Conservation (phyloP, 129 eudicot genomes). For the Chrysanthemum makinoi region DNA sequence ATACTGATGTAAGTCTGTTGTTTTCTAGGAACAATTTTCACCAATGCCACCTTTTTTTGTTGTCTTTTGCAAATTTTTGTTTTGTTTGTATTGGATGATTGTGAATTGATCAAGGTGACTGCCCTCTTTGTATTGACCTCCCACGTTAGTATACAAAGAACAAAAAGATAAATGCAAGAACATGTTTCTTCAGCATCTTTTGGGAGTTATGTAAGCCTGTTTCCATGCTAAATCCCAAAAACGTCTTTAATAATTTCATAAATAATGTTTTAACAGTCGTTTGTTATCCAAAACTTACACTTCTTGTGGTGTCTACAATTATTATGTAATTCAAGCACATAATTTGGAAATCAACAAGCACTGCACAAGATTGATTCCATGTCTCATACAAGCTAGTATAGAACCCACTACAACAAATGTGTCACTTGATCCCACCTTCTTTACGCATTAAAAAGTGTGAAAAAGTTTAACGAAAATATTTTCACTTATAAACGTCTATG, state of each 20-base stretch:
- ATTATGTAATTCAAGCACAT: too few species aligned
- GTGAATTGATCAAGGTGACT: neutral
- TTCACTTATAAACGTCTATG: too few species aligned
- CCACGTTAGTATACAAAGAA: neutral
- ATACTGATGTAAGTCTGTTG: neutral
- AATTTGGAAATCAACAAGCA: neutral
- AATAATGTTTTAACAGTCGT: neutral
- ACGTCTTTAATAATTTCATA: neutral
- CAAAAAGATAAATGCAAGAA: neutral
- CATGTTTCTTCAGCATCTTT: neutral
- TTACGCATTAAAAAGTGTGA: too few species aligned
- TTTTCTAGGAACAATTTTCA: neutral
- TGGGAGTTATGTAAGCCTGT: neutral
- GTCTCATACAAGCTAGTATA: too few species aligned
- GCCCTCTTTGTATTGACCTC: neutral
- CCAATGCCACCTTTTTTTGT: neutral
- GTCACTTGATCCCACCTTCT: too few species aligned
- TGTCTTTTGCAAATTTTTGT: neutral
- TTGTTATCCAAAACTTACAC: too few species aligned
- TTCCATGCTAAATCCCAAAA: neutral
- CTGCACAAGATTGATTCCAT: too few species aligned
- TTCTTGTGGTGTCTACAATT: too few species aligned
- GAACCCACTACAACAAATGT: too few species aligned
- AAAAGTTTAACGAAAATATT: too few species aligned
- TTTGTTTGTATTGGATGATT: neutral